Base-by-base conservation (phyloP, 108 stramenopile species). In the Pseudonitzschia multistriata region DNA sequence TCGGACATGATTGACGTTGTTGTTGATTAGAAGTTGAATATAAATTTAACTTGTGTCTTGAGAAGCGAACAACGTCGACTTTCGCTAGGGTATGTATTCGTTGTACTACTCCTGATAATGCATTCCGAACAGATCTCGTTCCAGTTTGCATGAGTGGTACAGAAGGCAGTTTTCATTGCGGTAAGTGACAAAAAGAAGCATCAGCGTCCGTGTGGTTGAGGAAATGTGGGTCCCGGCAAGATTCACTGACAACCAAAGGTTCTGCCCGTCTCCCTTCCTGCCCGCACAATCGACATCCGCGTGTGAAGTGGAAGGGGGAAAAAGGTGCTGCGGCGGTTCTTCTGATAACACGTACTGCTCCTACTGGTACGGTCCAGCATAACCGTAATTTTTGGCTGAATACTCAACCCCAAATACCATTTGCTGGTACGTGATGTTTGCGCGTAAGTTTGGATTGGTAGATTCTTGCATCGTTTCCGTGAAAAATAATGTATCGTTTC, bases 121-220 rank as follows among this genome's bases (percentile, higher is more conserved):
- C 50, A 68, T 68, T 55, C 52, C 67, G 55, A 35, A 68, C 11
- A 27, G 67, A 52, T 66, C 64, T 28, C 64, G 49, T 21, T 68
- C 21, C 67, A 68, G 55, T 19, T 68, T 50, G 28, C 33, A 68
- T 27, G 52, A 52, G 42, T 45, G 42, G 42, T 17, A 45, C 42
- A 45, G 42, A 33, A 33, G 68, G 49, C 2, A 33, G 36, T 31
- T 69, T 36, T 24, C 57, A 53, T 50, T 29, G 68, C 28, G 37
- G 68, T 52, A 24, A 74, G 55, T 60, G 48, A 35, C 35, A 28
- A 31, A 19, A 25, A 22, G 30, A 48, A 37, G 37, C 74, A 35
- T 39, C 54, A 3, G 13, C 68, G 48, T 31, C 68, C 68, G 33
- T 57, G 53, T 30, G 42, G 29, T 70, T 27, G 8, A 11, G 31